Conservation (phyloP, 2,329 filamentous ascomycete genomes). For the Exserohilum rostratum region DNA sequence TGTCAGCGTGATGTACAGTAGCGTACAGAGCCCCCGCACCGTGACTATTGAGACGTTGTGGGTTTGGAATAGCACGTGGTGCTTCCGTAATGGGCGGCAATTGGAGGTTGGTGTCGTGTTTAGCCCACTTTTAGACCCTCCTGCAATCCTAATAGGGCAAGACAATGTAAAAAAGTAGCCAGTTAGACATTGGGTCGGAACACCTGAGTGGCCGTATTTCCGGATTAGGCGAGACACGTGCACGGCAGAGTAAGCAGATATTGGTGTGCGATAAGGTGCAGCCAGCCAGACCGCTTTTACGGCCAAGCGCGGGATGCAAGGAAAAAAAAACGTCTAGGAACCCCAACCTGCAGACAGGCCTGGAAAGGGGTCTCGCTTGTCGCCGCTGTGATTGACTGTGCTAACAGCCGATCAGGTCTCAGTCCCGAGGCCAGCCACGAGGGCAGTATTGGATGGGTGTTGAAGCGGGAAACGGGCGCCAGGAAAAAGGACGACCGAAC, state of each 20-base stretch:
- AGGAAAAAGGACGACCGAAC: neutral
- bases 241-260: slow-evolving; percentile 28
- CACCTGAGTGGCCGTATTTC: slow-evolving; percentile 16
- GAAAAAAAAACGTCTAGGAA: slow-evolving; percentile 19
- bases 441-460: neutral
- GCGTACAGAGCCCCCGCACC: neutral
- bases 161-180: slow-evolving; percentile 20
- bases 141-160: slow-evolving; percentile 5
- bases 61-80: neutral
- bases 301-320: slow-evolving; percentile 31
- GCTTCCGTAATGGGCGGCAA: slow-evolving; percentile 6
- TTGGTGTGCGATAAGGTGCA: slow-evolving; percentile 43
- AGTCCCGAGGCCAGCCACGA: neutral
- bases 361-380: slow-evolving; percentile 15
- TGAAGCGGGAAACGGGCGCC: slow-evolving; percentile 3
- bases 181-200: slow-evolving; percentile 23
- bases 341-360: slow-evolving; percentile 10
- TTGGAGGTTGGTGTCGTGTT: slow-evolving; percentile 21
- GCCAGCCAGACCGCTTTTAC: slow-evolving; percentile 24
- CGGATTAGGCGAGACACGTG: slow-evolving; percentile 22
- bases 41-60: slow-evolving; percentile 1
- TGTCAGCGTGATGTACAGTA: neutral
- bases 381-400: neutral
- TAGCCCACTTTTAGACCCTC: slow-evolving; percentile 15
- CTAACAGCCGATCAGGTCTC: neutral